These are phyloP conservation scores for Apiotrichum montevideense DNA, from an alignment of 1,284 basidiomycete genomes.

Conservation along the genomic window DNA sequence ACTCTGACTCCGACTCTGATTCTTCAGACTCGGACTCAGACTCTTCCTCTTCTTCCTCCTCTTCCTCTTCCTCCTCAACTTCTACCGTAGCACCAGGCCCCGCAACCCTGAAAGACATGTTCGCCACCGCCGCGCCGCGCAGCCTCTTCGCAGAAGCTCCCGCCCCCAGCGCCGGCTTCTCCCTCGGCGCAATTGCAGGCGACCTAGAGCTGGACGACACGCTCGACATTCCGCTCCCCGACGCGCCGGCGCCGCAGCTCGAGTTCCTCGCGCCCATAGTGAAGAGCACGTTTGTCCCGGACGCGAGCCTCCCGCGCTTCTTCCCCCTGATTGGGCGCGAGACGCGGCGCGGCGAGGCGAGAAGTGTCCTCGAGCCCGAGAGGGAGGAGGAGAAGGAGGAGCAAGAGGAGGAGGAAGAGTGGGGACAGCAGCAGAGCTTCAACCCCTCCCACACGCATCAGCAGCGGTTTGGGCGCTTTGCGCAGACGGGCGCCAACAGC, in stretches of 20 bases:
- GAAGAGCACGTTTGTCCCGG: constrained; percentile 31
- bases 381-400: constrained; percentile 4
- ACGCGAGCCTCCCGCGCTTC: constrained; percentile 36
- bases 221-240: constrained; percentile 33
- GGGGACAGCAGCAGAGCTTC: background rate
- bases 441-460: no score
- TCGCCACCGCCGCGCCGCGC: constrained; percentile 14
- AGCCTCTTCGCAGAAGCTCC: constrained; percentile 6
- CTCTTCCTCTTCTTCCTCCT: background rate
- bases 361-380: constrained; percentile 8
- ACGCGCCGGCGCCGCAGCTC: constrained; percentile 7
- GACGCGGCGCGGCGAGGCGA: constrained; percentile 19
- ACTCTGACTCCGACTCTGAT: constrained; percentile 5
- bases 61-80: background rate
- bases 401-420: background rate
- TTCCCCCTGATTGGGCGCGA: constrained; percentile 24
- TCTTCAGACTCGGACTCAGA: constrained; percentile 2
- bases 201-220: constrained; percentile 45
- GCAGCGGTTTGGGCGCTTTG: background rate
- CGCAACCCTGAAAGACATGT: constrained; percentile 34
- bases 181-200: constrained; percentile 31
- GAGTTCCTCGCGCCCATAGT: constrained; percentile 12
- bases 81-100: background rate
- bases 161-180: constrained; percentile 19
- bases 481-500: background rate